Evolutionary conservation across 2,329 filamentous ascomycete genomes (phyloP), one percentile per base, ranked within the genome.

Genomic region (Sclerotinia trifoliorum): DNA sequence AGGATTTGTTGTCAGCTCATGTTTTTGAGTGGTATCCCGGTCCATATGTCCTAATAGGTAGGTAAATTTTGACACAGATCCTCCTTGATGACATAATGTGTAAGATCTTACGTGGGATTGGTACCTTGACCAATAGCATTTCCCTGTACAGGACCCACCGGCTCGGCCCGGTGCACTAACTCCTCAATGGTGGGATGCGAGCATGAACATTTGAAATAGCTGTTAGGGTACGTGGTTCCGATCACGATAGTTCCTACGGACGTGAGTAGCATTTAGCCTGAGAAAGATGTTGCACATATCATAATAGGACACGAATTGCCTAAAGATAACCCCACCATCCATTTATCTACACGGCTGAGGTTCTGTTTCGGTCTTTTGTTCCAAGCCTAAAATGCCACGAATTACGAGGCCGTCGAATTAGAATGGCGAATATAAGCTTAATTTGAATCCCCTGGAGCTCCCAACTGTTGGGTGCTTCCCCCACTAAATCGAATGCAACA

Each of bases 1-100:
- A 73, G 71, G 73, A 75, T 67, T 69, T 78, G 29, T 70, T 78
- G 64, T 76, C 76, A 56, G 72, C 74, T 21, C 5, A 77, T 79
- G 76, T 78, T 75, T 69, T 73, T 77, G 68, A 76, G 76, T 24
- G 73, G 74, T 3, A 75, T 74, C 65, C 73, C 70, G 67, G 69
- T 78, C 24, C 77, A 78, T 63, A 78, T 78, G 74, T 78, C 78
- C 68, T 79, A 29, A 70, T 24, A 68, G 48, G 4, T 6, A 35
- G 35, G 35, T 35, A 35, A 35, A 35, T 35, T 35, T 10, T 10
- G 8, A 6, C 6, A 35, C 35, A 35, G 2, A 35, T 8, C 35
- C 35, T 35, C 6, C 35, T 35, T 35, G 35, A 35, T 35, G 35
- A 35, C 35, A 35, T 32, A 35, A 35, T 35, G 35, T 35, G 35